Conservation (phyloP, 2,329 filamentous ascomycete species). For the Dendrostoma leiphaemia region DNA sequence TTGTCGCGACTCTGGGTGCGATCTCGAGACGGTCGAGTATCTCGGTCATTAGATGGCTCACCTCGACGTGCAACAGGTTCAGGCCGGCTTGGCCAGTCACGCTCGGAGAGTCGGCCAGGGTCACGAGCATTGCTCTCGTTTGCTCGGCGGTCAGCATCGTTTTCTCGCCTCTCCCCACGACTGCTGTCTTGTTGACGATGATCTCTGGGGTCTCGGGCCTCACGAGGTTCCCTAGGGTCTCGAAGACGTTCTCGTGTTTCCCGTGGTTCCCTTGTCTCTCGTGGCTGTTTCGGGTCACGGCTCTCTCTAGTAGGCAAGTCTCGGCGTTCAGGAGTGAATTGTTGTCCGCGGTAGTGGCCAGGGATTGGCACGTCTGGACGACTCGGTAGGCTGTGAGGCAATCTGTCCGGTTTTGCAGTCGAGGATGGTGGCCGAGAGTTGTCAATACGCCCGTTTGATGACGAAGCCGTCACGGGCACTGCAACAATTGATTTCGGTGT, state of each 20-base stretch:
- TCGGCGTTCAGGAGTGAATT: constrained; percentile 35
- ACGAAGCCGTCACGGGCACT: neutral
- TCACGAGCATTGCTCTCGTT: constrained; percentile 36
- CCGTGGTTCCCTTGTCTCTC: constrained; percentile 38
- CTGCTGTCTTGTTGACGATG: constrained; percentile 15
- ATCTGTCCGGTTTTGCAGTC: constrained; percentile 25
- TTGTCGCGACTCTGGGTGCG: constrained; percentile 27
- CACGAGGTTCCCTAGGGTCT: constrained; percentile 25
- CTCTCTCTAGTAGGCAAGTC: constrained; percentile 27
- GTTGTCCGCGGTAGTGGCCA: constrained; percentile 44
- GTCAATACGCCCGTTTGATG: constrained; percentile 11
- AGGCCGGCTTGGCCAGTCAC: constrained; percentile 33
- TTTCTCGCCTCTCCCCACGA: constrained; percentile 28
- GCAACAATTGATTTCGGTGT: constrained; percentile 14
- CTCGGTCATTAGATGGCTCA: constrained; percentile 30
- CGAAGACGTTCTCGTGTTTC: constrained; percentile 26
- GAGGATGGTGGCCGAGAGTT: constrained; percentile 23
- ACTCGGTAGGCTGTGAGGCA: constrained; percentile 43
- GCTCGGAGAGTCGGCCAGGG: constrained; percentile 34
- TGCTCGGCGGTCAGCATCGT: constrained; percentile 46
- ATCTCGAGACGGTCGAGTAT: constrained; percentile 35
- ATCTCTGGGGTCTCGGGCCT: constrained; percentile 29
- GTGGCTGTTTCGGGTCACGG: constrained; percentile 38
- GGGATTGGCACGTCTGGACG: constrained; percentile 58
- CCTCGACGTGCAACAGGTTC: constrained; percentile 34